phyloP scores from a whole-genome alignment of 1,284 basidiomycete genomes.

The Gomphus sp. region DNA sequence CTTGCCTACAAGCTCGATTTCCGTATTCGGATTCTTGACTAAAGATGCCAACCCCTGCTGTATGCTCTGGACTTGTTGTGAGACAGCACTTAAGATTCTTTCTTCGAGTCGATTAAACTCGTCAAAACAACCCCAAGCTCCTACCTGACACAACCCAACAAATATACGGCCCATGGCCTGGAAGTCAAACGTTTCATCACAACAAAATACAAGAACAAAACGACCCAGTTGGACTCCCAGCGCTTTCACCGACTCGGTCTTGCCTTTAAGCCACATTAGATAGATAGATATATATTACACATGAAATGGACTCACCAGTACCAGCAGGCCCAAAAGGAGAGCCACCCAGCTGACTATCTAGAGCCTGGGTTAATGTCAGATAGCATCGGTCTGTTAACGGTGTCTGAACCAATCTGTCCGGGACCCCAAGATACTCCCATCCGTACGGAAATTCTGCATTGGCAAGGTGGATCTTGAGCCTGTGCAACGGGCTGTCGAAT shows the following conservation, averaged over 20 bases:
- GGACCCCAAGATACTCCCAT: slow-evolving; percentile 97
- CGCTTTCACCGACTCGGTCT: slow-evolving; percentile 99
- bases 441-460: slow-evolving; percentile 95
- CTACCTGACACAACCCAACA: slow-evolving; percentile 96
- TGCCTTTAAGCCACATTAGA: slow-evolving; percentile 42
- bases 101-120: slow-evolving; percentile 98
- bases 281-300: slow-evolving; percentile 1
- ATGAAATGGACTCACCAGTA: slow-evolving; percentile 53
- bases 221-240: slow-evolving; percentile 95
- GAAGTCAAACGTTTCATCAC: slow-evolving; percentile 99
- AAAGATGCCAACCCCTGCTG: slow-evolving; percentile 87
- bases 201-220: slow-evolving; percentile 98
- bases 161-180: slow-evolving; percentile 99
- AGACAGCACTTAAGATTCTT: slow-evolving; percentile 94
- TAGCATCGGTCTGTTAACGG: slow-evolving; percentile 98
- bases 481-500: slow-evolving; percentile 68
- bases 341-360: slow-evolving; percentile 91
- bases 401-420: slow-evolving; percentile 96
- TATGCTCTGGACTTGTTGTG: slow-evolving; percentile 98
- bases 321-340: slow-evolving; percentile 98
- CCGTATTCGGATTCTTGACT: slow-evolving; percentile 73
- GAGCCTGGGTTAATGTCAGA: slow-evolving; percentile 91
- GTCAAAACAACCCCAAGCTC: slow-evolving; percentile 98
- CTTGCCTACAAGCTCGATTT: slow-evolving; percentile 96
- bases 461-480: slow-evolving; percentile 78